phyloP scores from a whole-genome alignment of 2,329 filamentous ascomycete species.

The Colletotrichum godetiae region DNA sequence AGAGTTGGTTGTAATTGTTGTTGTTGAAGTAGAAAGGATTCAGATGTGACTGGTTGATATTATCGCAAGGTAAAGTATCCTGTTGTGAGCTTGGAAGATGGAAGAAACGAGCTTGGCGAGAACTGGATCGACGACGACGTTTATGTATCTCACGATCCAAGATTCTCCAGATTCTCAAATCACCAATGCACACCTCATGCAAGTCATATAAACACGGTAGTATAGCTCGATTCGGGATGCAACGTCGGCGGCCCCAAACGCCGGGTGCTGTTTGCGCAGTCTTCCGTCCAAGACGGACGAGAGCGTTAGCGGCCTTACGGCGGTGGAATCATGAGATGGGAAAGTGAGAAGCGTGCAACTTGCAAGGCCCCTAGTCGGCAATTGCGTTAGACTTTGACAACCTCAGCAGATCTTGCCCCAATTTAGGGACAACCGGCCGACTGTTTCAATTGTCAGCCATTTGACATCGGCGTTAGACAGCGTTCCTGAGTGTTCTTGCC shows the following conservation, averaged over 20 bases:
- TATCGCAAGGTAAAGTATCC: neutral
- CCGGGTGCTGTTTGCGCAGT: slow-evolving; percentile 8
- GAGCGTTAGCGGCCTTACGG: slow-evolving; percentile 10
- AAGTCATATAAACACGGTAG: slow-evolving; percentile 25
- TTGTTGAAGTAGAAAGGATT: neutral
- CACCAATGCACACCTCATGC: neutral
- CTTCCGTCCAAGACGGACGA: neutral
- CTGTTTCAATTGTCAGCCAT: slow-evolving; percentile 29
- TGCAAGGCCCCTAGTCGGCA: neutral
- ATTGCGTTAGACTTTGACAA: slow-evolving; percentile 7
- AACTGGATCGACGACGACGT: slow-evolving; percentile 24
- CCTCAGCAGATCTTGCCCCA: slow-evolving; percentile 10
- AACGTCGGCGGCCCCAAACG: slow-evolving; percentile 17
- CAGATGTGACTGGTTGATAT: neutral
- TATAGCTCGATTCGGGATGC: slow-evolving; percentile 23
- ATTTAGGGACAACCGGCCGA: slow-evolving; percentile 5
- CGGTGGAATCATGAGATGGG: neutral
- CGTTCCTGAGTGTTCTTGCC: neutral
- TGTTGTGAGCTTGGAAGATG: neutral
- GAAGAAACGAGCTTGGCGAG: neutral
- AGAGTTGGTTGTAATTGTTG: neutral
- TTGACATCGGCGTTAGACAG: slow-evolving; percentile 27
- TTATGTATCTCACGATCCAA: slow-evolving; percentile 29
- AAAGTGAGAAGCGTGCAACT: neutral
- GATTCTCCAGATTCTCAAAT: neutral